phyloP scores from a whole-genome alignment of 805 yeast genomes.

The Pichia sporocuriosa region DNA sequence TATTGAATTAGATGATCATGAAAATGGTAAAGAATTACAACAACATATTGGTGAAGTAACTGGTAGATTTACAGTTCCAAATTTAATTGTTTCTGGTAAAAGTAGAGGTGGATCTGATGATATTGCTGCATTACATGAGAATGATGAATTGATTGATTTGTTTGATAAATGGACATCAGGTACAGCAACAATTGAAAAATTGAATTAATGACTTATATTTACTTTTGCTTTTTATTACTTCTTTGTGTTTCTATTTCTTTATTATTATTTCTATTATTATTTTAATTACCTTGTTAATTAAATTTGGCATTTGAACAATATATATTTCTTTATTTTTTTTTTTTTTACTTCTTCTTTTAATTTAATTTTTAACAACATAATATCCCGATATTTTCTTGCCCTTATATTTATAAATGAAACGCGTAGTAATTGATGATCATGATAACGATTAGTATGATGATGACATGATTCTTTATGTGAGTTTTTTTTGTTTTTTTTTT shows the following conservation, averaged over 20 bases:
- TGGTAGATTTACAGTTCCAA: slow-evolving; percentile 87
- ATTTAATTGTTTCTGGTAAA: slow-evolving; percentile 64
- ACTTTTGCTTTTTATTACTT: neutral
- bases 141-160: slow-evolving; percentile 43
- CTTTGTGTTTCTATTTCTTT: neutral
- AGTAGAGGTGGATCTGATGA: slow-evolving; percentile 91
- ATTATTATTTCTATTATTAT: too few species aligned
- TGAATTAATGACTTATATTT: slow-evolving; percentile 6
- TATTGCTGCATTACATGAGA: slow-evolving; percentile 52
- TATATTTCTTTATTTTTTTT: too few species aligned
- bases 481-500: too few species aligned
- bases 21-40: slow-evolving; percentile 71
- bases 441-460: too few species aligned
- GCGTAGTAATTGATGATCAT: too few species aligned
- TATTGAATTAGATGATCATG: slow-evolving; percentile 79
- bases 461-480: too few species aligned
- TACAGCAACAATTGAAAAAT: slow-evolving; percentile 39
- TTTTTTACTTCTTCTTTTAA: too few species aligned
- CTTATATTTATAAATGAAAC: too few species aligned
- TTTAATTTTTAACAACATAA: too few species aligned
- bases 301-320: too few species aligned
- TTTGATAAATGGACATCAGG: slow-evolving; percentile 61
- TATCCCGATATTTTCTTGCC: too few species aligned
- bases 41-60: slow-evolving; percentile 58
- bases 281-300: too few species aligned